These are phyloP conservation scores for Tremellales sp. DNA, from an alignment of 1,284 basidiomycete species.

Conservation along the genomic window DNA sequence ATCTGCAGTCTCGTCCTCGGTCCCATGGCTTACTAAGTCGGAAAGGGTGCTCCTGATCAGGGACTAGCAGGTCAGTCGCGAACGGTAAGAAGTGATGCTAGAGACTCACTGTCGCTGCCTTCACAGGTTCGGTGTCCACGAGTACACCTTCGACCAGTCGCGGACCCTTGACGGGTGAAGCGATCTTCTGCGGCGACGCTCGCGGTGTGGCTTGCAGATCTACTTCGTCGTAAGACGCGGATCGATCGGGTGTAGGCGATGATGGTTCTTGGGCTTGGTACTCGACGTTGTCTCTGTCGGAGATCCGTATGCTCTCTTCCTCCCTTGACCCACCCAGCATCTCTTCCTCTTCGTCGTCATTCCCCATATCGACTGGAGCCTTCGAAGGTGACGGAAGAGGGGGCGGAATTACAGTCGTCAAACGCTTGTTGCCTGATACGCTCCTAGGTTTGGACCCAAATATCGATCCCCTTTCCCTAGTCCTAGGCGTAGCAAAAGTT, in stretches of 20 bases:
- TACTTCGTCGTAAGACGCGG: neutral
- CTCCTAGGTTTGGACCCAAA: too few relatives aligned
- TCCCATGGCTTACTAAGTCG: slow-evolving; percentile 33
- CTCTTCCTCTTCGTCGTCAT: slow-evolving; percentile 3
- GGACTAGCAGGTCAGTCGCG: slow-evolving; percentile 16
- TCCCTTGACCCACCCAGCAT: slow-evolving; percentile 1
- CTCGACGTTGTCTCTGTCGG: too few relatives aligned
- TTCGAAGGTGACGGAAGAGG: neutral
- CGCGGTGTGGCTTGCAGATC: neutral
- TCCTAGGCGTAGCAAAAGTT: slow-evolving; percentile 29
- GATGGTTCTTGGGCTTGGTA: too few relatives aligned
- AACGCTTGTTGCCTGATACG: neutral
- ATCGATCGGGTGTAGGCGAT: too few relatives aligned
- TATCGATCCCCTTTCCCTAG: slow-evolving; percentile 15
- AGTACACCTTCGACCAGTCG: slow-evolving; percentile 18
- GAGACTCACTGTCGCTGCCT: slow-evolving; percentile 29
- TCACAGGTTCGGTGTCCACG: slow-evolving; percentile 15
- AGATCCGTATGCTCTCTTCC: too few relatives aligned
- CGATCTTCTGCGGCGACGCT: neutral
- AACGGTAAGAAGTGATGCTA: neutral
- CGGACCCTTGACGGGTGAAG: neutral
- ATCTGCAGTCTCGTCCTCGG: slow-evolving; percentile 11
- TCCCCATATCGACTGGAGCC: neutral
- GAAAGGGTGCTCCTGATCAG: slow-evolving; percentile 30
- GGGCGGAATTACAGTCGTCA: neutral